Evolutionary conservation across 2,329 filamentous ascomycete species (phyloP).

Genomic region (Phialophora expanda): DNA sequence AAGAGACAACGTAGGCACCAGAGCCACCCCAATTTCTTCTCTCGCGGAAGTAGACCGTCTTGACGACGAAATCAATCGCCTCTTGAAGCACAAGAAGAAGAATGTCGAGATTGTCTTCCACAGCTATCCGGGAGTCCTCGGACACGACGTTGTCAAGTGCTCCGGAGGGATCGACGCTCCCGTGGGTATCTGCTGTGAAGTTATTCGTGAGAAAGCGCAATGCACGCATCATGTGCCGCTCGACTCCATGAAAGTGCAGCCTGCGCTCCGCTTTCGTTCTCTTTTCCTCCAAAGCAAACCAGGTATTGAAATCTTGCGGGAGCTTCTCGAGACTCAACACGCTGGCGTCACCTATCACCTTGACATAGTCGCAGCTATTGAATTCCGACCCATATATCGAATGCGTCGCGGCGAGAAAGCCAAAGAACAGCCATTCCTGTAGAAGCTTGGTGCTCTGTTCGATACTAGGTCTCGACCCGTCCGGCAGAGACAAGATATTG

Average conservation of each 20-base stretch:
- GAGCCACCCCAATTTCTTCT: background rate
- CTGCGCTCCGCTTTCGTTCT: constrained; percentile 5
- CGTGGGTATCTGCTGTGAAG: constrained; percentile 7
- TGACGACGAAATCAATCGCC: background rate
- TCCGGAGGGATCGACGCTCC: constrained; percentile 1
- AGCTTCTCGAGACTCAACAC: constrained; percentile 8
- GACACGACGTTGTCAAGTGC: background rate
- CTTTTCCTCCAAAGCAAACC: background rate
- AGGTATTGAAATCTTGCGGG: background rate
- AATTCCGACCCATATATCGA: constrained; percentile 18
- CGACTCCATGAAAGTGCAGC: constrained; percentile 12
- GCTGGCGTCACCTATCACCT: too few species aligned
- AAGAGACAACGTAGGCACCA: background rate
- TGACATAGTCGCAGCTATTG: background rate
- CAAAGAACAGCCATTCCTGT: constrained; percentile 26
- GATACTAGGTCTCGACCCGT: constrained; percentile 5
- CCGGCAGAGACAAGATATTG: constrained; percentile 7
- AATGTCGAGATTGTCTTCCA: constrained; percentile 13
- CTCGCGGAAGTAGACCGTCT: background rate
- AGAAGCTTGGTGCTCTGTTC: constrained; percentile 19
- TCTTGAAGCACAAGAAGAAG: constrained; percentile 6
- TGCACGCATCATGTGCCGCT: constrained; percentile 17
- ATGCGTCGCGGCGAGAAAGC: constrained; percentile 7
- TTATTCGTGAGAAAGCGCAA: constrained; percentile 21
- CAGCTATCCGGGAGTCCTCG: background rate